Conservation (phyloP, 169 alveolate species). For the Eimeria praecox region DNA sequence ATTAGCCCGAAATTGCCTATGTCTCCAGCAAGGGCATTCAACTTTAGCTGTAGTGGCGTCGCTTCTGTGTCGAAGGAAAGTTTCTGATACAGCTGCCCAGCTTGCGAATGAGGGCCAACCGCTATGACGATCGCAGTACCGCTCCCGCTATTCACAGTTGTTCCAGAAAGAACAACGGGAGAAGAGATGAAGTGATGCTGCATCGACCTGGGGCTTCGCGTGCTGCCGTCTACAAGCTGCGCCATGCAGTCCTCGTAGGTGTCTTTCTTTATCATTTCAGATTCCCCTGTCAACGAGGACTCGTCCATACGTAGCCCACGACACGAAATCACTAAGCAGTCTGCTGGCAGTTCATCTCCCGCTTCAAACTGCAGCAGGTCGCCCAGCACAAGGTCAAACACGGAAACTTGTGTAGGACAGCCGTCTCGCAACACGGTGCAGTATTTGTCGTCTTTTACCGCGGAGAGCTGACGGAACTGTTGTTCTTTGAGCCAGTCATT, state of each 20-base stretch:
- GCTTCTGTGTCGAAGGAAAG: conserved; percentile 84
- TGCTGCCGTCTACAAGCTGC: conserved; percentile 67
- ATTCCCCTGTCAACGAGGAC: conserved; percentile 94
- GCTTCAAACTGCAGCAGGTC: conserved; percentile 91
- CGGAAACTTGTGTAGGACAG: conserved; percentile 81
- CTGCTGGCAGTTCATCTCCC: conserved; percentile 91
- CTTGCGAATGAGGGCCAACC: conserved; percentile 90
- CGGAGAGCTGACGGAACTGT: conserved; percentile 91
- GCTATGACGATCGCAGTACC: conserved; percentile 91
- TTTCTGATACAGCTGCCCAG: conserved; percentile 86
- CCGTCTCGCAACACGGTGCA: conserved; percentile 85
- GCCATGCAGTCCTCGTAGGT: conserved; percentile 84
- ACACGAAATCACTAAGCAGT: conserved; percentile 88
- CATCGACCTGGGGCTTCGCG: conserved; percentile 73
- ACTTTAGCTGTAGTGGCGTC: conserved; percentile 91
- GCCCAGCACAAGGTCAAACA: conserved; percentile 92
- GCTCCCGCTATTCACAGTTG: conserved; percentile 91
- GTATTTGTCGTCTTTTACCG: conserved; percentile 83
- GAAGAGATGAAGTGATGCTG: conserved; percentile 87
- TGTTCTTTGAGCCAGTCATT: conserved; percentile 93
- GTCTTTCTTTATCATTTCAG: conserved; percentile 89
- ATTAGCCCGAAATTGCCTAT: conserved; percentile 90
- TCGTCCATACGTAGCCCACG: conserved; percentile 92
- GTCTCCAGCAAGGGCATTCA: conserved; percentile 90
- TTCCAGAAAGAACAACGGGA: conserved; percentile 92